A percentile compares a stretch with the other conserved stretches of the same genome.
phyloP scores from a whole-genome alignment of 2,329 filamentous ascomycete genomes.

The Penicillium glabrum region DNA sequence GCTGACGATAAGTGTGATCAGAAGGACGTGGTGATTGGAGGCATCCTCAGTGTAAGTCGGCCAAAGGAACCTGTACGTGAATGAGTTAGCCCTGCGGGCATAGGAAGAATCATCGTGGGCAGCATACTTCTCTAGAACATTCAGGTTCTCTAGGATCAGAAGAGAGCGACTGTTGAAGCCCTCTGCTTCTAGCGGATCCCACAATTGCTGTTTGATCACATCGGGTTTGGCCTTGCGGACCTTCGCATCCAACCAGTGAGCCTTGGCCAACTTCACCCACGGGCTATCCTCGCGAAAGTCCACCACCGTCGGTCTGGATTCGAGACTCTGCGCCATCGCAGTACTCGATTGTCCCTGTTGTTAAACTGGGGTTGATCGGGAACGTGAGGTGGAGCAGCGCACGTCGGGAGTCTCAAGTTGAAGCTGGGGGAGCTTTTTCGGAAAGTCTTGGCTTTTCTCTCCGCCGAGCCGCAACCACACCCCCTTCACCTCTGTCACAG shows the following conservation, averaged over 20 bases:
- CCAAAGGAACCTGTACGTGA: conserved; percentile 74
- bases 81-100: conserved; percentile 21
- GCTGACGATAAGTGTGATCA: conserved; percentile 82
- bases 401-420: conserved; percentile 27
- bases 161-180: conserved; percentile 76
- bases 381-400: conserved; percentile 28
- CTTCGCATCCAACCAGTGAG: conserved; percentile 79
- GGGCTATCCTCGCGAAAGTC: conserved; percentile 45
- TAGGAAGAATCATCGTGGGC: background rate
- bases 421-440: conserved; percentile 33
- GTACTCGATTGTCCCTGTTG: conserved; percentile 41
- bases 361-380: conserved; percentile 15
- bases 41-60: conserved; percentile 85
- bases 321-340: conserved; percentile 59
- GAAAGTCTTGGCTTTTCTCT: conserved; percentile 24
- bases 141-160: conserved; percentile 81
- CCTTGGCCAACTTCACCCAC: conserved; percentile 70
- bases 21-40: conserved; percentile 86
- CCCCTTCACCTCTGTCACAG: conserved; percentile 2
- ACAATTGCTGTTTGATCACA: conserved; percentile 81
- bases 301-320: conserved; percentile 43
- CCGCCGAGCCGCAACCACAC: conserved; percentile 33
- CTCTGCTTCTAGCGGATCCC: conserved; percentile 82
- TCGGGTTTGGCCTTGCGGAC: conserved; percentile 75
- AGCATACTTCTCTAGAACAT: conserved; percentile 76